These are phyloP conservation scores for Drechslerella stenobrocha DNA, from an alignment of 2,329 filamentous ascomycete genomes.

Conservation along the genomic window DNA sequence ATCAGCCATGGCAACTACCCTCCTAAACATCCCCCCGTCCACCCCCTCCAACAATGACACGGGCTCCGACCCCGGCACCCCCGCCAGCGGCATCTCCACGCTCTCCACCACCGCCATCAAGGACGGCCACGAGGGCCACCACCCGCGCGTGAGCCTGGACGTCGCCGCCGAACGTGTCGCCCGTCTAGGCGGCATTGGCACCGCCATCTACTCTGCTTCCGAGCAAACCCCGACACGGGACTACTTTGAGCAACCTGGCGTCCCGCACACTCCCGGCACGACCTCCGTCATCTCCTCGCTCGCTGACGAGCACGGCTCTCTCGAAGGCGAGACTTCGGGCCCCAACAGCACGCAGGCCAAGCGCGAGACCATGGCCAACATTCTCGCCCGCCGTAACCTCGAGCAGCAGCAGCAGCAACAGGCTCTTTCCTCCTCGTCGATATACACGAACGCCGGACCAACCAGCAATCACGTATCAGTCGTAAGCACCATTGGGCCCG, in stretches of 20 bases:
- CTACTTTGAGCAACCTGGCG: slow-evolving; percentile 31
- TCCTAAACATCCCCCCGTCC: slow-evolving; percentile 45
- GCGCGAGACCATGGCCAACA: slow-evolving; percentile 40
- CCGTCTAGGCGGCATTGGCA: slow-evolving; percentile 48
- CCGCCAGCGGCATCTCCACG: slow-evolving; percentile 52
- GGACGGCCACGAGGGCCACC: slow-evolving; percentile 52
- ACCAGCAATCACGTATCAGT: slow-evolving; percentile 28
- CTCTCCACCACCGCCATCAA: slow-evolving; percentile 53
- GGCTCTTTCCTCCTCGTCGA: slow-evolving; percentile 20
- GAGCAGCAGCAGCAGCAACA: slow-evolving; percentile 20
- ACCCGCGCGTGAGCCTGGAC: slow-evolving; percentile 45
- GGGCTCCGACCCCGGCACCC: slow-evolving; percentile 50
- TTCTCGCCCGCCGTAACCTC: slow-evolving; percentile 36
- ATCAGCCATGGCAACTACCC: slow-evolving; percentile 34
- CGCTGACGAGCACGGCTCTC: slow-evolving; percentile 40
- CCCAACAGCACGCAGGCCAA: slow-evolving; percentile 47
- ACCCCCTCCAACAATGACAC: slow-evolving; percentile 17
- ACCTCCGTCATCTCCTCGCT: slow-evolving; percentile 44
- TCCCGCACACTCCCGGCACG: slow-evolving; percentile 38
- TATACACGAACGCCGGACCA: neutral
- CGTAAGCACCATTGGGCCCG: slow-evolving; percentile 45
- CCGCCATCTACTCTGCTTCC: slow-evolving; percentile 27
- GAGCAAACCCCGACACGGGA: slow-evolving; percentile 13
- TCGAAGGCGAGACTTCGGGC: slow-evolving; percentile 35
- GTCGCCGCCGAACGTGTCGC: slow-evolving; percentile 50